Base-by-base conservation (phyloP, 371 early-diverging fungal genomes). In the Mucor saturninus region DNA sequence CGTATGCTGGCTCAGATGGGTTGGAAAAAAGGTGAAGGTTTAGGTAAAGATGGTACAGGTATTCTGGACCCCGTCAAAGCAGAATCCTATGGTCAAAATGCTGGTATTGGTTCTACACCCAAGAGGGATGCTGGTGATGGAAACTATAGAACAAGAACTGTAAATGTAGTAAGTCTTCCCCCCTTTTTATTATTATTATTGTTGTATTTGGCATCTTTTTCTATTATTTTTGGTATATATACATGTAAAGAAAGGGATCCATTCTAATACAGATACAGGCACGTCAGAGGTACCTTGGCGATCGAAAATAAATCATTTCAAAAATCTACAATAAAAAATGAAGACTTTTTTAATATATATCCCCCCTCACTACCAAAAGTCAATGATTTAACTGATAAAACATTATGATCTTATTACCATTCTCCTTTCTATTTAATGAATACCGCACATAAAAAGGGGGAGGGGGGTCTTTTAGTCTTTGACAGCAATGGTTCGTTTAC, bases 1-100 rank as follows among this genome's bases (percentile, higher is more conserved):
- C 72, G 69, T 26, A 75, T 80, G 75, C 53, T 80, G 42, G 56
- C 69, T 28, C 71, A 73, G 28, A 80, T 80, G 80, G 80, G 80
- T 0, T 80, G 80, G 80, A 69, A 72, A 15, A 71, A 70, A 51
- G 80, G 80, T 14, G 75, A 75, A 68, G 80, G 80, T 8, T 57
- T 80, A 11, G 80, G 80, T 8, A 72, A 71, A 60, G 58, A 75
- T 61, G 70, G 73, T 26, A 59, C 74, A 9, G 80, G 80, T 42
- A 80, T 80, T 26, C 42, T 80, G 13, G 61, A 80, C 38, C 80
- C 80, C 9, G 69, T 80, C 13, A 71, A 69, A 21, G 77, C 80
- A 28, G 73, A 80, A 40, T 69, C 68, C 28, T 77, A 77, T 59
- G 67, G 68, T n/a, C 71, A 77, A 59, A 63, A 67, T 28, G 75